Base-by-base conservation (phyloP, 192 early-diverging fungal genomes). In the Polychytrium aggregatum region DNA sequence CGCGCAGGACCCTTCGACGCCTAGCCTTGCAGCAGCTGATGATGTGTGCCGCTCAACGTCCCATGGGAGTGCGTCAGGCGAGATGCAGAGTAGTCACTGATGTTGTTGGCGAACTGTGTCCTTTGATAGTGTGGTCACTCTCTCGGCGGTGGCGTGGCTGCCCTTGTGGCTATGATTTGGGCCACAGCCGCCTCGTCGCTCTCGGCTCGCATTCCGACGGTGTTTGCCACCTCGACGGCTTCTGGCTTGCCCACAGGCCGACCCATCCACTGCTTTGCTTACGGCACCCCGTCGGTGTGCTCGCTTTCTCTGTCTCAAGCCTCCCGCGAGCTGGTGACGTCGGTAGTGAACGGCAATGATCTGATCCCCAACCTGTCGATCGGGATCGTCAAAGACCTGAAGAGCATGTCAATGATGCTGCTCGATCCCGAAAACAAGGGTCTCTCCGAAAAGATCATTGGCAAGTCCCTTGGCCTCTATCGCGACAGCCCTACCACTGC, bases 101-200 rank as follows among this genome's bases (percentile, higher is more conserved):
- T n/a, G n/a, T n/a, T n/a, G n/a, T n/a, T n/a, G n/a, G n/a, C n/a
- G n/a, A n/a, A n/a, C n/a, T n/a, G n/a, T n/a, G n/a, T n/a, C n/a
- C n/a, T n/a, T n/a, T n/a, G n/a, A n/a, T n/a, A n/a, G n/a, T n/a
- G n/a, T n/a, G 92, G 92, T 0, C 92, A 95, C 59, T 85, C 82
- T 24, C 58, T 95, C 21, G 92, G 92, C 41, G 92, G 82, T 29
- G 90, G 87, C 1, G 87, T 90, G 5, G 92, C 88, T 0, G 78
- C 87, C 0, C 52, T 92, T 10, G 56, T 95, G 4, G 71, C 83
- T 2, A 64, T 90, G 14, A 49, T 92, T n/a, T 95, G 89, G 92
- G 75, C 78, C 22, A 56, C n/a, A n/a, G n/a, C n/a, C n/a, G n/a
- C n/a, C n/a, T n/a, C n/a, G n/a, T n/a, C n/a, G n/a, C n/a, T n/a